Base-by-base conservation (phyloP, 768 basidiomycete species). In the Rickenella mellea region DNA sequence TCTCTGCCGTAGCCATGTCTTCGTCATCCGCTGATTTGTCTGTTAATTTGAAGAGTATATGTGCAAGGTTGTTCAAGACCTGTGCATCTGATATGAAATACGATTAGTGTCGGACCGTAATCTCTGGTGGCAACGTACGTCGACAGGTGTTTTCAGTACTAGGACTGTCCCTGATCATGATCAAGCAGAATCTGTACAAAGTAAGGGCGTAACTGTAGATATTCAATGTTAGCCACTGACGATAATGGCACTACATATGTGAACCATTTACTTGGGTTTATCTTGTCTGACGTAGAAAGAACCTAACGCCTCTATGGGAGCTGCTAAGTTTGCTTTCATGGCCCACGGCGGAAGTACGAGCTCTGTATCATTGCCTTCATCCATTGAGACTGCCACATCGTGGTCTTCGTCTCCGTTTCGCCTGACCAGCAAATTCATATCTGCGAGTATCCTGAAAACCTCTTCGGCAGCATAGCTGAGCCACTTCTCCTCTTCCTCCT, bases 271-370 rank as follows among this genome's bases (percentile, higher is more conserved):
- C 78, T 78, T 71, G n/a, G 66, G 48, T 43, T 73, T 74, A 17
- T 76, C 80, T 27, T 62, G 61, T 26, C 65, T 62, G 4, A 73
- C 71, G 48, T 84, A 83, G 40, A 77, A 76, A 4, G 69, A 62
- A 1, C 74, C 83, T 4, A 86, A 65, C 1, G 79, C 74, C 50
- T 82, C 81, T 26, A 85, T 64, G 1, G 81, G 82, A 8, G 80
- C 77, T 15, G 75, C 79, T 20, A 85, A 59, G 48, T 84, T 79
- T 17, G 70, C 67, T 43, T 64, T 68, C 12, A 20, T 27, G 3
- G 45, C 27, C 83, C 83, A 84, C 15, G 53, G 45, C 1, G 83
- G 82, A 39, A 83, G 49, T 11, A 67, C 66, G 17, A 85, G 62
- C 41, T 76, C 74, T 1, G 71, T 22, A 52, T 53, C 40, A 30